Evolutionary conservation across 192 early-diverging fungal species (phyloP).

Genomic region (Haplosporangium gracile): DNA sequence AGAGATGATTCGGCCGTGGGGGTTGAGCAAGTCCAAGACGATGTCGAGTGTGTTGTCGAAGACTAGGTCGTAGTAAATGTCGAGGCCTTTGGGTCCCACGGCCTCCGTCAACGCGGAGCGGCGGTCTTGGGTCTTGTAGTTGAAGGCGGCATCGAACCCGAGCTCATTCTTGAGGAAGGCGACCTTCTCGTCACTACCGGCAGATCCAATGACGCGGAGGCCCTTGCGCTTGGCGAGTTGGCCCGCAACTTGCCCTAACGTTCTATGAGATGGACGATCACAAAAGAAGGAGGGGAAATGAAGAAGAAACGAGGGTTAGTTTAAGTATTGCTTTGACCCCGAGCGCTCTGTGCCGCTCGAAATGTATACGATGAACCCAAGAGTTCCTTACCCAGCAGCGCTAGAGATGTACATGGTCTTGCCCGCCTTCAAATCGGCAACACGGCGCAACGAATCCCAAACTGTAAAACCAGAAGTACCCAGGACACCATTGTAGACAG

Average conservation of each 20-base stretch:
- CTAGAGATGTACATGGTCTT: slow-evolving; percentile 74
- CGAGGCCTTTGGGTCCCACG: slow-evolving; percentile 58
- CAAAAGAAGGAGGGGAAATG: slow-evolving; percentile 58
- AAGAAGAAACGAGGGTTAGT: neutral
- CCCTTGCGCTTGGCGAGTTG: slow-evolving; percentile 85
- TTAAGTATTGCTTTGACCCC: too few species aligned
- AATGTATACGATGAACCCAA: too few species aligned
- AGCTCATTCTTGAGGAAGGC: slow-evolving; percentile 69
- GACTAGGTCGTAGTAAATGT: slow-evolving; percentile 91
- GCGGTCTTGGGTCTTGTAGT: slow-evolving; percentile 81
- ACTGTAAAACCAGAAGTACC: slow-evolving; percentile 13
- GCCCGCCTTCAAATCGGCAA: slow-evolving; percentile 80
- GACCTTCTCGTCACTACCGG: slow-evolving; percentile 87
- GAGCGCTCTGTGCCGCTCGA: too few species aligned
- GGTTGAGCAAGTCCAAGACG: slow-evolving; percentile 15
- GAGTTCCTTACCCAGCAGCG: slow-evolving; percentile 9
- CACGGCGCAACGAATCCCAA: slow-evolving; percentile 61
- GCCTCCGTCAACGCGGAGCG: neutral
- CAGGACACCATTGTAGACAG: neutral
- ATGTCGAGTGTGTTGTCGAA: slow-evolving; percentile 54
- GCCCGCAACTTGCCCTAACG: slow-evolving; percentile 76
- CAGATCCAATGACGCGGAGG: slow-evolving; percentile 83
- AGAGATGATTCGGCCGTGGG: slow-evolving; percentile 8
- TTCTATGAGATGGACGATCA: slow-evolving; percentile 12
- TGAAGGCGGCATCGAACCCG: slow-evolving; percentile 88